Base-by-base conservation (phyloP, 176 grass and related monocot species). In the Elaeis guineensis region DNA sequence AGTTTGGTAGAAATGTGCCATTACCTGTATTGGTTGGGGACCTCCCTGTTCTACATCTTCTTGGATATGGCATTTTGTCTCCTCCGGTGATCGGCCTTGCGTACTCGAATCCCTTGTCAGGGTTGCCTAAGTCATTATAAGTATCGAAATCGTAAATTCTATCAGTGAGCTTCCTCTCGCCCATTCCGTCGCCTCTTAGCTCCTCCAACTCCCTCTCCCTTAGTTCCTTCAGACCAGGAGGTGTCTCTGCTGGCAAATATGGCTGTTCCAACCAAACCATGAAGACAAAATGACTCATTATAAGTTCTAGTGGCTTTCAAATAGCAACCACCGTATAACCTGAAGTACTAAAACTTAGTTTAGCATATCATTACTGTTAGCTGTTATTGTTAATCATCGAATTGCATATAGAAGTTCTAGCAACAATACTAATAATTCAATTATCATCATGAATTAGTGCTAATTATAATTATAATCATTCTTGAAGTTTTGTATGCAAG, bases 81-180 rank as follows among this genome's bases (percentile, higher is more conserved):
- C 88, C 94, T 53, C 88, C 85, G 15, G 93, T 69, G 20, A 77
- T 15, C 8, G 94, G 88, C 19, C 94, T 76, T 5, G 73, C 71
- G 68, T 76, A 77, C 29, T 82, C 70, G 19, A 67, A 17, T 35
- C 85, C 94, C 55, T 89, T 98, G 71, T 93, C 88, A 15, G 94
- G 88, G 70, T 86, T 73, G 6, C 88, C 94, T 44, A 98, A 71
- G 64, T 98, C 94, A 53, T 93, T 86, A 58, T 93, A 98, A 12
- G 71, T 61, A 61, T 82, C 94, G 16, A 89, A 98, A 26, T 89
- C 82, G 19, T 89, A 98, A 8, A 81, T 76, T 15, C 82, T 64
- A 29, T 98, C 88, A 2, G 79, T 83, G 57, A 5, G 19, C 67
- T 61, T 73, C 28, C 88, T 71, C 74, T 92, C 82, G 28, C 81